Conservation (phyloP, 2,329 filamentous ascomycete genomes). For the Cadophora malorum region DNA sequence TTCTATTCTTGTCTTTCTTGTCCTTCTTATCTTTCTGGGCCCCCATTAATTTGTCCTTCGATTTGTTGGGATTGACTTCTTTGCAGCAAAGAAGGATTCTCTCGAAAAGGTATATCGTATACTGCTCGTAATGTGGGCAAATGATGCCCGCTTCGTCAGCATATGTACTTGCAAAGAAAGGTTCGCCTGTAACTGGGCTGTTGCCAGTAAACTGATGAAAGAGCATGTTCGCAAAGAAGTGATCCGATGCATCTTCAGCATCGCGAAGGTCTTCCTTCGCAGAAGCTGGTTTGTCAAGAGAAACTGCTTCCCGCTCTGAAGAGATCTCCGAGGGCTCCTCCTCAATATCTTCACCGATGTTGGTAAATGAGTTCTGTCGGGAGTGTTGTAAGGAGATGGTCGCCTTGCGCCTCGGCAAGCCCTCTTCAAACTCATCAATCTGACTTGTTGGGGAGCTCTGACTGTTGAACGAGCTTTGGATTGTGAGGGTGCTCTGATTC, state of each 20-base stretch:
- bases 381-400: slow-evolving; percentile 18
- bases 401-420: slow-evolving; percentile 37
- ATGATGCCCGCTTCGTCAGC: slow-evolving; percentile 38
- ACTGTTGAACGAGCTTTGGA: slow-evolving; percentile 17
- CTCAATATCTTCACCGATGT: slow-evolving; percentile 1
- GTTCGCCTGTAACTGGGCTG: slow-evolving; percentile 25
- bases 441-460: slow-evolving; percentile 10
- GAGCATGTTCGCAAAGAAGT: slow-evolving; percentile 25
- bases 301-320: not conserved
- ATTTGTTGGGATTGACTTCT: slow-evolving; percentile 85
- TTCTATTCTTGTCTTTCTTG: slow-evolving; percentile 76
- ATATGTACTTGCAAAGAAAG: slow-evolving; percentile 32
- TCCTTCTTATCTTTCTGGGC: slow-evolving; percentile 76
- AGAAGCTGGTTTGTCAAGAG: not conserved
- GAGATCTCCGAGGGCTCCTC: slow-evolving; percentile 2
- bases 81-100: slow-evolving; percentile 97
- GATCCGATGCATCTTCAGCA: slow-evolving; percentile 17
- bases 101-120: slow-evolving; percentile 97
- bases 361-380: slow-evolving; percentile 8
- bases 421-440: slow-evolving; percentile 4
- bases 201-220: slow-evolving; percentile 29
- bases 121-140: slow-evolving; percentile 58
- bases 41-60: slow-evolving; percentile 72
- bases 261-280: slow-evolving; percentile 21
- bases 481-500: slow-evolving; percentile 2